These are phyloP conservation scores for Hibiscus trionum DNA, from an alignment of 345 rosid genomes.

Conservation along the genomic window DNA sequence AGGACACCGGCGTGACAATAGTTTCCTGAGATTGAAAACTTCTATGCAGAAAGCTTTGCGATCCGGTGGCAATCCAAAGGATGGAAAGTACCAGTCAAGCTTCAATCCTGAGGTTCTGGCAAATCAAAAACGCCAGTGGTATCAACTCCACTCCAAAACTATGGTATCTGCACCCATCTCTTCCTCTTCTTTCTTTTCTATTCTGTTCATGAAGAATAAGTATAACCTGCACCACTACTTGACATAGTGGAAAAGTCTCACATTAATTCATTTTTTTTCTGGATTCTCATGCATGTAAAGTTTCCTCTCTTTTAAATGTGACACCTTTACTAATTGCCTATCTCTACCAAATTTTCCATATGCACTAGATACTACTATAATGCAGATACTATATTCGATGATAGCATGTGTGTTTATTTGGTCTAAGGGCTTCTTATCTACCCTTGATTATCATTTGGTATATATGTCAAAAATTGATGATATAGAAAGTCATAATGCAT, in stretches of 20 bases:
- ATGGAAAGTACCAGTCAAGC: constrained; percentile 33
- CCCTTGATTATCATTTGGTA: neutral
- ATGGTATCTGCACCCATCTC: constrained; percentile 34
- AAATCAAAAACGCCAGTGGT: constrained; percentile 96
- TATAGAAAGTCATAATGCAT: neutral
- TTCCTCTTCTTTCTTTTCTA: neutral
- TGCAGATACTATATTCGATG: neutral
- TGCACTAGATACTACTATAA: neutral
- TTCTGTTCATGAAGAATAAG: neutral
- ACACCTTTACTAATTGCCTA: neutral
- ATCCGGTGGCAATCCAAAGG: constrained; percentile 48
- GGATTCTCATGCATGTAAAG: neutral
- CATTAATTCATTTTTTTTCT: neutral
- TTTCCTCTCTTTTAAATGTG: neutral
- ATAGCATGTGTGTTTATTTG: neutral
- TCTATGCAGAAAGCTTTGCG: constrained; percentile 88
- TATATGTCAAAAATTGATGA: neutral
- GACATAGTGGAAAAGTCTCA: neutral
- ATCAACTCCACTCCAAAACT: constrained; percentile 79
- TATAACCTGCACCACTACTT: neutral
- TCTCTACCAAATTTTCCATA: neutral
- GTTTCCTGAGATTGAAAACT: constrained; percentile 61
- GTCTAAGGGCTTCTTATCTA: neutral
- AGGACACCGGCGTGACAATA: constrained; percentile 49
- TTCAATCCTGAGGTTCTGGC: constrained; percentile 96